phyloP scores from a whole-genome alignment of 345 rosid genomes.

The Pelargonium nanum region DNA sequence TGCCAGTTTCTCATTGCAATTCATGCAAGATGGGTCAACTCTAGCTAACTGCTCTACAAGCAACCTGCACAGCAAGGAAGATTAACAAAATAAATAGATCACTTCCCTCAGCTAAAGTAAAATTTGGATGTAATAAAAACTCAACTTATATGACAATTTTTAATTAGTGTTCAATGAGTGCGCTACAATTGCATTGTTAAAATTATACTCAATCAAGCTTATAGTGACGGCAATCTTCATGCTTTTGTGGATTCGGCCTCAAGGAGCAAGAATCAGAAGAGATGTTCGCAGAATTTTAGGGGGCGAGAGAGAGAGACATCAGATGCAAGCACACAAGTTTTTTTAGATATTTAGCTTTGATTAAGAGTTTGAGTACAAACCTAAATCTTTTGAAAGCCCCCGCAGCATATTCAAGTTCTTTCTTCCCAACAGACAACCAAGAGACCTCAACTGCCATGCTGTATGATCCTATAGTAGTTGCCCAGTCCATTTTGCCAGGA shows the following conservation, averaged over 20 bases:
- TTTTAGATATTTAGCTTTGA: background rate
- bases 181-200: background rate
- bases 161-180: background rate
- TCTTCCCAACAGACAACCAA: slow-evolving; percentile 50
- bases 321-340: too few relatives aligned
- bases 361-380: slow-evolving; percentile 13
- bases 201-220: too few relatives aligned
- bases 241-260: too few relatives aligned
- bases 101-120: background rate
- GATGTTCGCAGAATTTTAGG: too few relatives aligned
- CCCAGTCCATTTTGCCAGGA: slow-evolving; percentile 35
- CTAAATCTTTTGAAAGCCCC: slow-evolving; percentile 28
- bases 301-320: too few relatives aligned
- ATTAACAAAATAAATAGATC: slow-evolving; percentile 2
- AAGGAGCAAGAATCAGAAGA: too few relatives aligned
- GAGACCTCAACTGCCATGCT: slow-evolving; percentile 43
- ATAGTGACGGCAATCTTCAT: too few relatives aligned
- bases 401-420: slow-evolving; percentile 52
- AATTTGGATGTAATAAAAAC: background rate
- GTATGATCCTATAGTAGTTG: slow-evolving; percentile 31
- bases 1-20: slow-evolving; percentile 45
- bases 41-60: slow-evolving; percentile 54
- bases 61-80: slow-evolving; percentile 23
- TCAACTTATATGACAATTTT: background rate
- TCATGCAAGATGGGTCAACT: slow-evolving; percentile 37